Evolutionary conservation across 2,329 filamentous ascomycete species (phyloP).

Genomic region (Neocatenulostroma microsporum): DNA sequence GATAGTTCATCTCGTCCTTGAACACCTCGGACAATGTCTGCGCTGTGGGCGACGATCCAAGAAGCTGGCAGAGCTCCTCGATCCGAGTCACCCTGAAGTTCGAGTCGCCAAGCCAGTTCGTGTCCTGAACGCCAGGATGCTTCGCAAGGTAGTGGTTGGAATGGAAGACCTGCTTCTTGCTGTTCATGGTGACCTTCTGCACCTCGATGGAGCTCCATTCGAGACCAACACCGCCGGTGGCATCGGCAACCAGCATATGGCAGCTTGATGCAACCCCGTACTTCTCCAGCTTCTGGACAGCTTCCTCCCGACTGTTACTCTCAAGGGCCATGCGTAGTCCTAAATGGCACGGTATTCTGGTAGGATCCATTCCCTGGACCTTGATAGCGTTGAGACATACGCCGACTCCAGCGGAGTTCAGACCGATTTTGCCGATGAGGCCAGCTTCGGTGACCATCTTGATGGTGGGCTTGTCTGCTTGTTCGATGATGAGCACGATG

Average conservation of each 20-base stretch:
- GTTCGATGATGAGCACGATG: slow-evolving; percentile 41
- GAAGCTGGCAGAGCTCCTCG: slow-evolving; percentile 21
- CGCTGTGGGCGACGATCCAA: slow-evolving; percentile 8
- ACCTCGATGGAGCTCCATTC: slow-evolving; percentile 39
- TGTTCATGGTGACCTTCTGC: slow-evolving; percentile 28
- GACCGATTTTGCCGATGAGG: slow-evolving; percentile 58
- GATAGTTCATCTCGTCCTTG: slow-evolving; percentile 35
- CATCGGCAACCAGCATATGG: slow-evolving; percentile 49
- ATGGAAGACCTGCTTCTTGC: slow-evolving; percentile 32
- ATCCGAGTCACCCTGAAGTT: slow-evolving; percentile 32
- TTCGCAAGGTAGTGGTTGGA: slow-evolving; percentile 37
- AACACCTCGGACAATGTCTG: slow-evolving; percentile 25
- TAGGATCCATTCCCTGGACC: slow-evolving; percentile 46
- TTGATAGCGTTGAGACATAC: slow-evolving; percentile 56
- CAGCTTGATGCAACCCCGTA: slow-evolving; percentile 47
- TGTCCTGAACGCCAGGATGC: slow-evolving; percentile 35
- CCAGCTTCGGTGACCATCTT: slow-evolving; percentile 54
- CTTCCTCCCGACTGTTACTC: slow-evolving; percentile 39
- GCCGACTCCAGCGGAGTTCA: slow-evolving; percentile 53
- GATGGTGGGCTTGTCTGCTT: slow-evolving; percentile 41
- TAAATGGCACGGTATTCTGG: slow-evolving; percentile 53
- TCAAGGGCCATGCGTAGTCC: slow-evolving; percentile 52
- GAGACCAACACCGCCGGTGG: slow-evolving; percentile 39
- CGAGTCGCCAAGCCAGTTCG: slow-evolving; percentile 38
- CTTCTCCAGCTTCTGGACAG: slow-evolving; percentile 38